These are phyloP conservation scores for Candida fluviatilis DNA, from an alignment of 805 yeast species.

Conservation along the genomic window DNA sequence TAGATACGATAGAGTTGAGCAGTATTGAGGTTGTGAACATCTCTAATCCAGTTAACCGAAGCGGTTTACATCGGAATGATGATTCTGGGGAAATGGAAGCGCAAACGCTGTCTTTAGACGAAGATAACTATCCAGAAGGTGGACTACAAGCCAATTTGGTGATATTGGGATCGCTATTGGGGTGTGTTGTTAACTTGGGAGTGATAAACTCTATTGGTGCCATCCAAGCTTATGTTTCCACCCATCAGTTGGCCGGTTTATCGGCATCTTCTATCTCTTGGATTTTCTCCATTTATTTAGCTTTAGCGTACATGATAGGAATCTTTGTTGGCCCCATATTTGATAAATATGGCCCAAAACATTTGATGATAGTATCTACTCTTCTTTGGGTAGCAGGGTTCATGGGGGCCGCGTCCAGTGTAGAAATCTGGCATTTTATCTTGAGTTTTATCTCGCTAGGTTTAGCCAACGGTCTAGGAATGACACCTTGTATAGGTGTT, in stretches of 20 bases:
- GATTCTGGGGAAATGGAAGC: background rate
- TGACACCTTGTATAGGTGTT: conserved; percentile 58
- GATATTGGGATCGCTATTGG: conserved; percentile 55
- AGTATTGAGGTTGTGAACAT: too few species aligned
- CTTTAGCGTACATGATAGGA: conserved; percentile 45
- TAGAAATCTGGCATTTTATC: conserved; percentile 56
- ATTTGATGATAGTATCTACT: conserved; percentile 41
- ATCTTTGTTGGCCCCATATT: conserved; percentile 57
- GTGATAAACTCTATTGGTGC: conserved; percentile 57
- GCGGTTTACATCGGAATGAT: background rate
- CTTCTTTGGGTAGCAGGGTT: conserved; percentile 44
- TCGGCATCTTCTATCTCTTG: conserved; percentile 52
- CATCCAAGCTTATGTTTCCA: conserved; percentile 54
- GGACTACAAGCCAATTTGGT: conserved; percentile 54
- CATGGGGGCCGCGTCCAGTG: conserved; percentile 53
- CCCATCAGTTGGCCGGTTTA: conserved; percentile 46
- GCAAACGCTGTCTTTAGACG: background rate
- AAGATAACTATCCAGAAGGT: conserved; percentile 47
- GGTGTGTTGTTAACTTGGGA: conserved; percentile 53
- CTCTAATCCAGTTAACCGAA: too few species aligned
- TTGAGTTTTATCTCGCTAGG: conserved; percentile 56
- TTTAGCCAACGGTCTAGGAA: conserved; percentile 54
- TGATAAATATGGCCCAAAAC: conserved; percentile 55
- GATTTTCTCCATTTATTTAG: conserved; percentile 58
- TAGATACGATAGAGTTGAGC: too few species aligned